Percentiles rank a stretch among this genome's conserved stretches.
phyloP scores from a whole-genome alignment of 192 early-diverging fungal genomes.

The Podila verticillata region DNA sequence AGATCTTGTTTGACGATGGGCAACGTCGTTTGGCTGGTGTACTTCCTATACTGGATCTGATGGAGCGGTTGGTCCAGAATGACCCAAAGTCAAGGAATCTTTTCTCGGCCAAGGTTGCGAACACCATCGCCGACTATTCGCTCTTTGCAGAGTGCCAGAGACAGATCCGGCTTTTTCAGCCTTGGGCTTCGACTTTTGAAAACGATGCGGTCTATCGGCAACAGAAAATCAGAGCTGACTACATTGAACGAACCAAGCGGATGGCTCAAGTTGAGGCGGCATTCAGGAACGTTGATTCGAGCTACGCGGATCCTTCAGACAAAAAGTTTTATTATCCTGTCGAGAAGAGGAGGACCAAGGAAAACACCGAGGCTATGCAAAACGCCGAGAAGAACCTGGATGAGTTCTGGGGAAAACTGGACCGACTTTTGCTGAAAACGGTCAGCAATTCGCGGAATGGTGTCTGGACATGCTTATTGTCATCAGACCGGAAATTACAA shows the following conservation, averaged over 20 bases:
- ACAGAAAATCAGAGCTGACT: background rate
- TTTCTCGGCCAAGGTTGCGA: conserved; percentile 19
- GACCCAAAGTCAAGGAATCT: conserved; percentile 28
- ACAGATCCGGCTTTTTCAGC: conserved; percentile 27
- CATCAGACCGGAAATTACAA: conserved; percentile 13
- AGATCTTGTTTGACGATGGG: conserved; percentile 21
- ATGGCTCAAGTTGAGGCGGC: conserved; percentile 11
- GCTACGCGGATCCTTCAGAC: conserved; percentile 23
- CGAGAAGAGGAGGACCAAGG: conserved; percentile 41
- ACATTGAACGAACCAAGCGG: conserved; percentile 17
- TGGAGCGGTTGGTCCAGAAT: conserved; percentile 30
- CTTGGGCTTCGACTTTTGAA: conserved; percentile 39
- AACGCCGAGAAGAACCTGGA: conserved; percentile 23
- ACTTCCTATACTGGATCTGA: conserved; percentile 14
- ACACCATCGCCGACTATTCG: conserved; percentile 19
- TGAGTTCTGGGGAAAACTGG: conserved; percentile 25
- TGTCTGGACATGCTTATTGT: conserved; percentile 11
- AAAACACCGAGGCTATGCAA: conserved; percentile 33
- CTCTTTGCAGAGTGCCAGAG: conserved; percentile 26
- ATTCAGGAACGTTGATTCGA: background rate
- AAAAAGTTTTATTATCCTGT: conserved; percentile 30
- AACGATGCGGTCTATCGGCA: background rate
- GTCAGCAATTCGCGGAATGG: conserved; percentile 10
- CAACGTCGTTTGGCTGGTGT: conserved; percentile 12
- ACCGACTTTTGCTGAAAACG: background rate